Evolutionary conservation across 2,329 filamentous ascomycete species (phyloP), one percentile per base, ranked within the genome.

Genomic region (Tolypocladium pustulatum): DNA sequence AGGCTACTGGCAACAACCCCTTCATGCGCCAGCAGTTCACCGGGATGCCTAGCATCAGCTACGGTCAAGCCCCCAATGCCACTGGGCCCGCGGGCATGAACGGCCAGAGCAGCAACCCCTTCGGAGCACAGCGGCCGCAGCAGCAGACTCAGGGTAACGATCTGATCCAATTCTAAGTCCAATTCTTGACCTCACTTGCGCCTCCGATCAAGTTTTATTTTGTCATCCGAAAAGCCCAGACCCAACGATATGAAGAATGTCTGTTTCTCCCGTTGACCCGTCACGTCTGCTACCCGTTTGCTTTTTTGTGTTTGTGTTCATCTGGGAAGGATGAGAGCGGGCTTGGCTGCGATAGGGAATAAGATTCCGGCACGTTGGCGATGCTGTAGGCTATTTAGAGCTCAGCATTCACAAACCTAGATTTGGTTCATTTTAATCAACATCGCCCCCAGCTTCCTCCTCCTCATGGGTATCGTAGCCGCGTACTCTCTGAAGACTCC

Each of bases 1-100:
- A 91, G 25, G 90, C 90, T 0, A 91, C 87, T 2, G 88, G 88
- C 37, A 94, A 84, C 76, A 97, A 97, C 69, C 94, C 94, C 0
- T 99, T 97, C 77, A 77, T 96, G 65, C 84, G 86, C 61, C 85
- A 86, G 61, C 91, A 95, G 70, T 94, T 88, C 67, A 96, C 90
- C 0, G 91, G 91, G 43, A 84, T 87, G 81, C 86, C 86, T 34
- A 78, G 77, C 37, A 75, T 82, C 34, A 79, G 76, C 53, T 87
- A 87, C 62, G 76, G 77, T 15, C 49, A 53, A 36, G n/a, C 17
- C 20, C 62, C 66, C 36, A 75, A 76, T 60, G 79, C 80, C 17
- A 83, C 83, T 9, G 81, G 82, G 0, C 81, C 81, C 17, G 81
- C 80, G 2, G 79, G 79, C 12, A 76, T 81, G 73, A 82, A 81